Evolutionary conservation across 2,329 filamentous ascomycete genomes (phyloP).

Genomic region (Phialocephala subalpina): DNA sequence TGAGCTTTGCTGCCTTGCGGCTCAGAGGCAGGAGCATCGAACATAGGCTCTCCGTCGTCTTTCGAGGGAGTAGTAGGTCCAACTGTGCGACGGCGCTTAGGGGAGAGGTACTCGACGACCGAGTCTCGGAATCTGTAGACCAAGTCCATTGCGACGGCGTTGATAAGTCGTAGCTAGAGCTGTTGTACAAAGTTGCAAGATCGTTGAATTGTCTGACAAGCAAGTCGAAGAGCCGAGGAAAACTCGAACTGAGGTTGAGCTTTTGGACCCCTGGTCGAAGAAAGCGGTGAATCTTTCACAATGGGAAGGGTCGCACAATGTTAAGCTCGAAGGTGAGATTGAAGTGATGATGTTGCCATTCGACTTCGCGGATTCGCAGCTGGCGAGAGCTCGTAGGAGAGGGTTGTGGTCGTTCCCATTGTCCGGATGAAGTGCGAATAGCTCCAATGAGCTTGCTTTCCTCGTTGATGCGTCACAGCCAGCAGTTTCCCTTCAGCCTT

Average conservation of each 20-base stretch:
- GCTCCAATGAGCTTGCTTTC: constrained; percentile 9
- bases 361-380: not conserved
- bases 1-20: constrained; percentile 30
- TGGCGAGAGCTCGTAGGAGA: not conserved
- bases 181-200: not conserved
- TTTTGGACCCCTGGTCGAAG: constrained; percentile 1
- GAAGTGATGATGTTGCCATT: constrained; percentile 3
- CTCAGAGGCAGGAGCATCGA: constrained; percentile 30
- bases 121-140: constrained; percentile 40
- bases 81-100: constrained; percentile 44
- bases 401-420: constrained; percentile 10
- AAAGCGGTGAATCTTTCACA: constrained; percentile 4
- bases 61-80: constrained; percentile 33
- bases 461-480: constrained; percentile 4
- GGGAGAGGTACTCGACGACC: constrained; percentile 40
- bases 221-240: not conserved
- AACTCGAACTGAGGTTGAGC: not conserved
- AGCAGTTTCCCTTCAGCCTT: constrained; percentile 2
- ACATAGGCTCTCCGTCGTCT: constrained; percentile 24
- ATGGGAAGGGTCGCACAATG: not conserved
- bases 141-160: constrained; percentile 35
- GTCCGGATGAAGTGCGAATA: constrained; percentile 10
- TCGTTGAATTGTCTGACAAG: not conserved
- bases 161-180: not conserved
- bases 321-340: constrained; percentile 6